Conservation (phyloP, 148 eudicot genomes). For the Bassia scoparia region DNA sequence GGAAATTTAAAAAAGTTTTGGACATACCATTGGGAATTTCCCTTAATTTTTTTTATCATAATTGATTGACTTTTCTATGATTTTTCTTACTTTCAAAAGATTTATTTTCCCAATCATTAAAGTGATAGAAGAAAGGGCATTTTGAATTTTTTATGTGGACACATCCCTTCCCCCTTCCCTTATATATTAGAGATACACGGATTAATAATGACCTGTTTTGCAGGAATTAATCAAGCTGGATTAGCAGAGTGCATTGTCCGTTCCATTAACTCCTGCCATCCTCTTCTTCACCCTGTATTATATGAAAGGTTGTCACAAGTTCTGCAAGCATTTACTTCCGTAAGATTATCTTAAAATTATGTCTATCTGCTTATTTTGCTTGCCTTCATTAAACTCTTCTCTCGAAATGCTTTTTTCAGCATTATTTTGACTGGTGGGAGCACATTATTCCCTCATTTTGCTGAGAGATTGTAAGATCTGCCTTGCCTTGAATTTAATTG, state of each 20-base stretch:
- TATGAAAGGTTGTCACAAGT: slow-evolving; percentile 67
- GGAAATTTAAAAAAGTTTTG: no score
- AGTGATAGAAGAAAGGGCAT: no score
- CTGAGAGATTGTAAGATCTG: slow-evolving; percentile 84
- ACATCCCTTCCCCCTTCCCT: no score
- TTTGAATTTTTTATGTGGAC: no score
- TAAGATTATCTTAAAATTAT: neutral
- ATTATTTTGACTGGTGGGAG: slow-evolving; percentile 96
- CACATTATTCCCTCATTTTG: slow-evolving; percentile 85
- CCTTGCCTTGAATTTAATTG: slow-evolving; percentile 2
- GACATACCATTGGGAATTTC: no score
- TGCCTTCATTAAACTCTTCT: neutral
- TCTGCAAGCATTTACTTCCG: neutral
- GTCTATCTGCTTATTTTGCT: neutral
- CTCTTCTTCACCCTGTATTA: slow-evolving; percentile 88
- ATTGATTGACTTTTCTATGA: no score
- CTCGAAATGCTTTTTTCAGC: slow-evolving; percentile 37
- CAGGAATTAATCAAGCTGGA: slow-evolving; percentile 65
- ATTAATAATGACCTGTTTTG: neutral
- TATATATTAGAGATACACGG: neutral
- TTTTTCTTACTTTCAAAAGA: no score
- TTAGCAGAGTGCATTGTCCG: slow-evolving; percentile 95
- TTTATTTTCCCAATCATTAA: no score
- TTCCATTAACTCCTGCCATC: slow-evolving; percentile 80
- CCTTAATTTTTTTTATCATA: no score